Percentiles rank a stretch among this genome's conserved stretches.
phyloP scores from a whole-genome alignment of 1,284 basidiomycete species.

The Melampsora americana region DNA sequence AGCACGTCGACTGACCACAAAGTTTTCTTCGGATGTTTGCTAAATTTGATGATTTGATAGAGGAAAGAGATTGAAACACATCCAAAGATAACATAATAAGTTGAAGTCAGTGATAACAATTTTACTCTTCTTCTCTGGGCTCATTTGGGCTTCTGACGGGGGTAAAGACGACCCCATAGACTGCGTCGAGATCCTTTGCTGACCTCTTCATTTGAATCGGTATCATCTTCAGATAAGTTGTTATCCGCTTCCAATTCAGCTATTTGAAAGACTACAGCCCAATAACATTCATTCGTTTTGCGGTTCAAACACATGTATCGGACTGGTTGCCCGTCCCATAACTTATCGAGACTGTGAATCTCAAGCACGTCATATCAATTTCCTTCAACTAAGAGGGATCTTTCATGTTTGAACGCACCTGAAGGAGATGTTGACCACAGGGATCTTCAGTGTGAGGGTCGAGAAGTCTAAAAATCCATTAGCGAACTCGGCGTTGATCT shows the following conservation, averaged over 20 bases:
- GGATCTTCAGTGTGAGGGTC: constrained; percentile 24
- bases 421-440: constrained; percentile 34
- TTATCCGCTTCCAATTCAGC: constrained; percentile 17
- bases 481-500: constrained; percentile 40
- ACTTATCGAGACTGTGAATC: constrained; percentile 71
- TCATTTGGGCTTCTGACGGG: background rate
- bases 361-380: constrained; percentile 71
- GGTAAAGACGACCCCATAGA: background rate
- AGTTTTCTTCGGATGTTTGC: constrained; percentile 41
- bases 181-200: constrained; percentile 8
- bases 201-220: constrained; percentile 35
- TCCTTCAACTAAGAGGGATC: constrained; percentile 59
- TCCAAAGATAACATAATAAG: background rate
- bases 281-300: constrained; percentile 27
- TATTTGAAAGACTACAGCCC: constrained; percentile 33
- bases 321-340: constrained; percentile 89
- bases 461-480: constrained; percentile 43
- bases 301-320: constrained; percentile 64
- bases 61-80: background rate
- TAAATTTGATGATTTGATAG: background rate
- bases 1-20: constrained; percentile 33
- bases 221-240: constrained; percentile 35
- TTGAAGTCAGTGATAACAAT: background rate
- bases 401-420: constrained; percentile 11
- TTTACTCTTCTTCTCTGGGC: background rate